Base-by-base conservation (phyloP, 345 rosid genomes). In the Orychophragmus violaceus region DNA sequence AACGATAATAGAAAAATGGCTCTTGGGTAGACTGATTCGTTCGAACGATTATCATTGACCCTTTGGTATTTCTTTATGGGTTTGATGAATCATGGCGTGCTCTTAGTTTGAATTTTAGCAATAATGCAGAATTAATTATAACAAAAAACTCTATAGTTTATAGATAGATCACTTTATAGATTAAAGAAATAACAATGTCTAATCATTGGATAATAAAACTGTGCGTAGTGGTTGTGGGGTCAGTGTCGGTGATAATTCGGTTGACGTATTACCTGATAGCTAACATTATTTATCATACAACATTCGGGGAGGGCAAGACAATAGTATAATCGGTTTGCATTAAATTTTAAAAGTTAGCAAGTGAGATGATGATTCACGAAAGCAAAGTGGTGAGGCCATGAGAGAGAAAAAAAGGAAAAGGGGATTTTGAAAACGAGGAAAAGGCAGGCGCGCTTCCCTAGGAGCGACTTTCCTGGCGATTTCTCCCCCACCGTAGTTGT, bases 191-290 rank as follows among this genome's bases (percentile, higher is more conserved):
- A 62, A 56, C 19, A 52, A 22, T n/a, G 50, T 24, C 52, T 16
- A 42, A 44, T 35, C 25, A 63, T 71, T 71, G 69, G 57, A 62
- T 54, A 62, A 62, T 52, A 22, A 62, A 62, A 4, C 30, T 39
- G 6, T 16, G 57, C 27, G 32, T 14, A 57, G 13, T 45, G 48
- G 59, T n/a, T 25, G 50, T 49, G 59, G 65, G 41, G 54, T 59
- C 60, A 37, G 60, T 51, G 67, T 37, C 53, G 54, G 62, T 70
- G 65, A 71, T 64, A 72, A 64, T 37, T 28, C 10, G 44, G 65
- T 64, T 64, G 70, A 71, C 65, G 59, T 71, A 71, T 72, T 56
- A 48, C 45, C 56, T 72, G 76, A 72, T 72, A 72, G 14, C 64
- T 57, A 64, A 72, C 65, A 48, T 72, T 72, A 64, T 57, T 56